A percentile compares a stretch with the other conserved stretches of the same genome.
phyloP scores from a whole-genome alignment of 768 basidiomycete species.

The Artomyces pyxidatus region DNA sequence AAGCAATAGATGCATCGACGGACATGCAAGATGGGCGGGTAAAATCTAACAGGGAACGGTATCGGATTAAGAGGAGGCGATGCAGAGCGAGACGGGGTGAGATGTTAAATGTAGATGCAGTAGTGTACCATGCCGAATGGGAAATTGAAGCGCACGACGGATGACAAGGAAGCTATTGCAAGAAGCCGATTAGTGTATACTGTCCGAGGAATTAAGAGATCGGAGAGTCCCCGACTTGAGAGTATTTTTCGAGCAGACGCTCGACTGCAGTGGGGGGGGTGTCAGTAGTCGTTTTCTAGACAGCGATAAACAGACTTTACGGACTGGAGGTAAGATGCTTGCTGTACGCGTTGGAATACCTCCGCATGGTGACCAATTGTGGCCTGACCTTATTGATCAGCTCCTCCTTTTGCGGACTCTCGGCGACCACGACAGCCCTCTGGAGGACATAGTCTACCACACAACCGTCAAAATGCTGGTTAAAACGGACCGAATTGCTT shows the following conservation, averaged over 20 bases:
- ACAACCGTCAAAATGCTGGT: conserved; percentile 1
- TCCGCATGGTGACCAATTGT: conserved; percentile 62
- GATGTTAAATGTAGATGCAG: not conserved
- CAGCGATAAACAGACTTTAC: conserved; percentile 23
- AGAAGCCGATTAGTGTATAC: not conserved
- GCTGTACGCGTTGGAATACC: conserved; percentile 63
- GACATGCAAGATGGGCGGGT: not conserved
- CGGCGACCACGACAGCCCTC: conserved; percentile 60
- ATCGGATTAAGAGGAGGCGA: not conserved
- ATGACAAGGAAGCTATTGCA: not conserved
- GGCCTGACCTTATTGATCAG: conserved; percentile 57
- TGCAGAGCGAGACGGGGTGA: conserved; percentile 3
- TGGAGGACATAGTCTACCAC: conserved; percentile 77
- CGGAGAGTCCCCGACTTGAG: conserved; percentile 18
- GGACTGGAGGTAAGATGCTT: conserved; percentile 77
- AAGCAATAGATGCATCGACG: not conserved
- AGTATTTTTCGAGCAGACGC: conserved; percentile 52
- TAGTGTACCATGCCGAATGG: not conserved
- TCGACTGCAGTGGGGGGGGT: no score
- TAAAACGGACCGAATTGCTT: not conserved
- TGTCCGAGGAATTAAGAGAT: not conserved
- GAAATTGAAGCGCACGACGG: no score
- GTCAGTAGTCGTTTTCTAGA: not conserved
- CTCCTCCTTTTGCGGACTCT: conserved; percentile 62
- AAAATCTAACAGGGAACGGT: conserved; percentile 1